Evolutionary conservation across 345 rosid species (phyloP).

Genomic region (Eucalyptus erythrocorys): DNA sequence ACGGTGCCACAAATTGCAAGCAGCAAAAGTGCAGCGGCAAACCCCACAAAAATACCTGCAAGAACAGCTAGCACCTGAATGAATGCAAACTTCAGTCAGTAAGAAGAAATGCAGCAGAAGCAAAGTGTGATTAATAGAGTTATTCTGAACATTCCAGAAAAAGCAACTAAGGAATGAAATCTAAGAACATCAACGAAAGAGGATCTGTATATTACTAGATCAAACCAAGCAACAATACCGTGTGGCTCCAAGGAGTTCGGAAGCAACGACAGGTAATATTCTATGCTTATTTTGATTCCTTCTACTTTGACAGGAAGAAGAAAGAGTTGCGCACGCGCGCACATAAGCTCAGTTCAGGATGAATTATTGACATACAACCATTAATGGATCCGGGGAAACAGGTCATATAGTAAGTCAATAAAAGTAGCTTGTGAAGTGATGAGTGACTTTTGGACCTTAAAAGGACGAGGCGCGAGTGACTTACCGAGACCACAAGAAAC

Average conservation of each 20-base stretch:
- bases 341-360: background rate
- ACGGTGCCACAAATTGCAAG: conserved; percentile 50
- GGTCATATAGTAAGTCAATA: background rate
- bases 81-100: background rate
- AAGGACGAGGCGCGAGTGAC: conserved; percentile 3
- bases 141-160: background rate
- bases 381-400: background rate
- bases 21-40: conserved; percentile 43
- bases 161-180: background rate
- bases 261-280: background rate
- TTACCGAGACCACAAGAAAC: conserved; percentile 65
- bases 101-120: background rate
- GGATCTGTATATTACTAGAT: background rate
- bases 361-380: background rate
- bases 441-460: background rate
- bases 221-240: background rate
- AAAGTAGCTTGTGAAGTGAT: background rate
- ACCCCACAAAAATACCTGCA: conserved; percentile 53
- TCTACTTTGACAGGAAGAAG: background rate
- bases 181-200: background rate
- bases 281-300: background rate
- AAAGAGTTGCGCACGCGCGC: background rate
- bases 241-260: background rate
- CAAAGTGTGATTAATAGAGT: background rate
- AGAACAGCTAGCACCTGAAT: conserved; percentile 54